Evolutionary conservation across 345 rosid genomes (phyloP).

Genomic region (Pugionium dolabratum): DNA sequence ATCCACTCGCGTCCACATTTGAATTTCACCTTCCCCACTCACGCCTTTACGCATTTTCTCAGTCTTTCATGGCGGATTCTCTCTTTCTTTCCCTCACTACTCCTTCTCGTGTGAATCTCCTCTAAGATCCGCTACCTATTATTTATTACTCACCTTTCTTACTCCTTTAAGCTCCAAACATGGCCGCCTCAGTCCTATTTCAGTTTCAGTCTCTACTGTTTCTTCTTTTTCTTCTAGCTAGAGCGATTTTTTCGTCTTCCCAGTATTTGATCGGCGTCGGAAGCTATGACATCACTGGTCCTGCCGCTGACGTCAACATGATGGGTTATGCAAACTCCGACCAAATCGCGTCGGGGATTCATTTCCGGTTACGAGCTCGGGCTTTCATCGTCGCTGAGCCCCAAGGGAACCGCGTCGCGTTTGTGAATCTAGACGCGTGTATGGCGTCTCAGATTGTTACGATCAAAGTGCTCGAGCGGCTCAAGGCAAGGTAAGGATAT

Average conservation of each 20-base stretch:
- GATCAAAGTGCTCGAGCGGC: conserved; percentile 54
- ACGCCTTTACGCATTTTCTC: background rate
- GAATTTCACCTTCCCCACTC: conserved; percentile 23
- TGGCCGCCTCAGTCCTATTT: conserved; percentile 8
- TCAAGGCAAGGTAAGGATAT: conserved; percentile 31
- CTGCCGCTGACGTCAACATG: conserved; percentile 99
- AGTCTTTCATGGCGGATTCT: conserved; percentile 34
- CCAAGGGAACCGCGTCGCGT: conserved; percentile 68
- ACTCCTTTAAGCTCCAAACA: background rate
- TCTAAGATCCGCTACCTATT: background rate
- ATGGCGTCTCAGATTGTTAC: conserved; percentile 95
- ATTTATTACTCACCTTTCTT: background rate
- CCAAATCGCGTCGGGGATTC: conserved; percentile 82
- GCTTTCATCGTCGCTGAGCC: conserved; percentile 87
- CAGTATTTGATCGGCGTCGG: conserved; percentile 84
- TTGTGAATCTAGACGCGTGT: conserved; percentile 96
- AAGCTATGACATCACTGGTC: conserved; percentile 97
- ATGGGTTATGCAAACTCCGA: conserved; percentile 94
- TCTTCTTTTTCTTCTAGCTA: background rate
- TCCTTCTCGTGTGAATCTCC: conserved; percentile 20
- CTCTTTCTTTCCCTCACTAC: background rate
- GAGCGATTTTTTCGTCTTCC: conserved; percentile 29
- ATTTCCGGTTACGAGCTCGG: conserved; percentile 88
- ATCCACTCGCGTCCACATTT: conserved; percentile 34
- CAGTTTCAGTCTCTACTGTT: background rate